These are phyloP conservation scores for Leishmania mexicana DNA, from an alignment of 208 protist genomes.

Conservation along the genomic window DNA sequence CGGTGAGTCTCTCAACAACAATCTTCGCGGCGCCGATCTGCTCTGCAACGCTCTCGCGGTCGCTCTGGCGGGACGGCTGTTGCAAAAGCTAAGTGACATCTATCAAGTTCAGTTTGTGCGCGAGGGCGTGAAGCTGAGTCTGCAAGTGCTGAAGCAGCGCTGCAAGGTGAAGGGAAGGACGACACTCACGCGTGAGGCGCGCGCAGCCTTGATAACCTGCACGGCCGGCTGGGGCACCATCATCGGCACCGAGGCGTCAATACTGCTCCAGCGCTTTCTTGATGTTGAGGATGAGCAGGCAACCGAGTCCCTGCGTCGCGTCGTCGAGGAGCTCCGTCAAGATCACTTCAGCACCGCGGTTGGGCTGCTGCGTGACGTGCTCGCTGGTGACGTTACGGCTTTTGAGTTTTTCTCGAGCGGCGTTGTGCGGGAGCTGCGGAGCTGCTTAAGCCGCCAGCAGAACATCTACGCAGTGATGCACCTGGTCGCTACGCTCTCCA, in stretches of 20 bases:
- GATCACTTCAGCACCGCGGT: constrained; percentile 48
- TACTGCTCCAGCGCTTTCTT: constrained; percentile 41
- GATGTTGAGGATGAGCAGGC: constrained; percentile 42
- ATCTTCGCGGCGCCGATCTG: constrained; percentile 50
- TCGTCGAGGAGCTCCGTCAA: constrained; percentile 47
- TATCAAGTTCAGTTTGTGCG: constrained; percentile 78
- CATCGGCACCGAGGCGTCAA: constrained; percentile 41
- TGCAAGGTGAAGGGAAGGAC: constrained; percentile 20
- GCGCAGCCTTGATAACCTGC: constrained; percentile 21
- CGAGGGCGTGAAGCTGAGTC: constrained; percentile 75
- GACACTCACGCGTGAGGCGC: constrained; percentile 15
- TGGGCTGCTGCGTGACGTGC: constrained; percentile 35
- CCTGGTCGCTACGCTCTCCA: constrained; percentile 27
- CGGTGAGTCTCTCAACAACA: constrained; percentile 62
- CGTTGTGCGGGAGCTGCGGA: constrained; percentile 36
- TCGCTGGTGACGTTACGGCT: constrained; percentile 53
- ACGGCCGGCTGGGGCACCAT: constrained; percentile 44
- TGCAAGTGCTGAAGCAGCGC: constrained; percentile 43
- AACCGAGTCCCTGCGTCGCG: constrained; percentile 32
- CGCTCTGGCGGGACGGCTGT: constrained; percentile 51
- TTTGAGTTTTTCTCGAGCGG: constrained; percentile 71
- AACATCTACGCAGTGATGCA: constrained; percentile 34
- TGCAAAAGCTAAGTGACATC: constrained; percentile 66
- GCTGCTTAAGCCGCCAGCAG: constrained; percentile 18
- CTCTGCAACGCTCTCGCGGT: constrained; percentile 62